Evolutionary conservation across 2,329 filamentous ascomycete species (phyloP).

Genomic region (Colletotrichum noveboracense): DNA sequence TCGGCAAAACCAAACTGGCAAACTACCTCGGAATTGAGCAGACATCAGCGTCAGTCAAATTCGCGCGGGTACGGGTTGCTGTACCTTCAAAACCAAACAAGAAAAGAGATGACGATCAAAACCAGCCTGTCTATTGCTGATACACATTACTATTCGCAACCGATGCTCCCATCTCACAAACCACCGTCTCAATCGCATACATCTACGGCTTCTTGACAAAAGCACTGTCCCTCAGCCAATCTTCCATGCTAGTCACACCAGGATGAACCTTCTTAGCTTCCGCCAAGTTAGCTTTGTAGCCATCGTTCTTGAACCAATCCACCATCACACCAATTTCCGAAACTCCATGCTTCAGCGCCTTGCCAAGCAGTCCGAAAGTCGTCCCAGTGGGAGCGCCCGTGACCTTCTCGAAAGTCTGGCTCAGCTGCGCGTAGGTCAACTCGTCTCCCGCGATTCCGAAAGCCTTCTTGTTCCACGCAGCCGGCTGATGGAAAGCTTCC

Average conservation of each 20-base stretch:
- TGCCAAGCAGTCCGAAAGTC: not conserved
- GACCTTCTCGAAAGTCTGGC: not conserved
- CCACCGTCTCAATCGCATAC: not conserved
- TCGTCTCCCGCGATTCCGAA: not conserved
- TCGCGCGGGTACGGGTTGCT: not conserved
- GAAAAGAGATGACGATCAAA: not conserved
- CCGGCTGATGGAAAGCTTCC: conserved; percentile 37
- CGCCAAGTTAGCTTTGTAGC: not conserved
- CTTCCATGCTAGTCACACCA: not conserved
- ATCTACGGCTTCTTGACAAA: not conserved
- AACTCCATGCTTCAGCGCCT: not conserved
- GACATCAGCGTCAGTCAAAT: not conserved
- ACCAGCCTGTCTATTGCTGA: not conserved
- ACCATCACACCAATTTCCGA: not conserved
- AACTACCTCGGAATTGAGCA: not conserved
- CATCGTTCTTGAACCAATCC: not conserved
- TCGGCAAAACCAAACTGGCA: not conserved
- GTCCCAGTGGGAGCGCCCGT: not conserved
- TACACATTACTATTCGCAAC: not conserved
- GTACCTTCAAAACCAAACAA: not conserved
- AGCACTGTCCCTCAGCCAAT: not conserved
- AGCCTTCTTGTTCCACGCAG: conserved; percentile 21
- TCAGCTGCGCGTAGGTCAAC: not conserved
- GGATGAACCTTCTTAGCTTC: not conserved
- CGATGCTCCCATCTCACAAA: not conserved